phyloP scores from a whole-genome alignment of 2,329 filamentous ascomycete genomes.

The Fusarium tricinctum region DNA sequence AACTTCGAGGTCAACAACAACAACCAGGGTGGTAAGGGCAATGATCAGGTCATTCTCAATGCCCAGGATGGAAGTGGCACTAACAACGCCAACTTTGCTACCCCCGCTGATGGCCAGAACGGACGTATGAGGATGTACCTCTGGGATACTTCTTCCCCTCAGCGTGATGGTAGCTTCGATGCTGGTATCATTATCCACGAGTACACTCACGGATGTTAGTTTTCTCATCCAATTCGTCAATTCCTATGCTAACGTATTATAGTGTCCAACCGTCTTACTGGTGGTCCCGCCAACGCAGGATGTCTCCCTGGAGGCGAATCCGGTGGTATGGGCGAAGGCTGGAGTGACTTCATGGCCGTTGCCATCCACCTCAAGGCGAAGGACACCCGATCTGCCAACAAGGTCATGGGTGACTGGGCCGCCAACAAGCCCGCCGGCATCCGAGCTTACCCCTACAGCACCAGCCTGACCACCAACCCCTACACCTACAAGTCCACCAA shows the following conservation, averaged over 20 bases:
- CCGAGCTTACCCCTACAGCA: conserved; percentile 66
- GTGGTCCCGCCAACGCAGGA: conserved; percentile 66
- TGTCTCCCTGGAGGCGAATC: conserved; percentile 64
- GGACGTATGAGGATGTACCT: conserved; percentile 72
- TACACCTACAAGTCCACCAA: conserved; percentile 63
- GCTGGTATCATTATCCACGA: conserved; percentile 73
- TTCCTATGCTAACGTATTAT: conserved; percentile 12
- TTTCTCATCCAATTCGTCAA: too few species aligned
- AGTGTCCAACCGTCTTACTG: conserved; percentile 70
- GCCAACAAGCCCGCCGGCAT: conserved; percentile 61
- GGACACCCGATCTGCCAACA: conserved; percentile 62
- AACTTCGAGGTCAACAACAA: conserved; percentile 73
- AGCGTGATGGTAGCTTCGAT: conserved; percentile 70
- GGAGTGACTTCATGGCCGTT: conserved; percentile 69
- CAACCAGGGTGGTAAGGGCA: conserved; percentile 63
- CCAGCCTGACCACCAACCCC: conserved; percentile 63
- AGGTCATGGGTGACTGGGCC: conserved; percentile 66
- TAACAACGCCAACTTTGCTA: conserved; percentile 72
- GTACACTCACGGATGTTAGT: conserved; percentile 65
- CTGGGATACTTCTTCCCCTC: conserved; percentile 63
- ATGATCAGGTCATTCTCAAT: conserved; percentile 69
- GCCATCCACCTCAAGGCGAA: conserved; percentile 62
- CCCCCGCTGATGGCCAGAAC: conserved; percentile 64
- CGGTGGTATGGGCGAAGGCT: conserved; percentile 71
- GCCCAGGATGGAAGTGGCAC: conserved; percentile 67